These are phyloP conservation scores for Nelumbo lutea DNA, from an alignment of 164 flowering plant genomes.

Conservation along the genomic window DNA sequence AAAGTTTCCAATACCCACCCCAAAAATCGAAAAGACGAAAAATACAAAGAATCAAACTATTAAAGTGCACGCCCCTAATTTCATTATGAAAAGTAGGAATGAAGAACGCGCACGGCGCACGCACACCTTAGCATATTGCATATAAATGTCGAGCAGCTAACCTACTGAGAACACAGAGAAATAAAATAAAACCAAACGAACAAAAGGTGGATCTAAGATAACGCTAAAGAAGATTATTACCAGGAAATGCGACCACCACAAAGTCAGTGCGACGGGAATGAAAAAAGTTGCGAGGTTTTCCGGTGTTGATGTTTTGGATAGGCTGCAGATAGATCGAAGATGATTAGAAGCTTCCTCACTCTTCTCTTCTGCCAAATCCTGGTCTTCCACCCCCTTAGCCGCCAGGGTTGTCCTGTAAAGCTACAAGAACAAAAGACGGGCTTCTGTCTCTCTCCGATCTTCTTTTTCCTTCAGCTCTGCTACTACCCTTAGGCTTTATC, in stretches of 20 bases:
- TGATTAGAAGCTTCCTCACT: neutral
- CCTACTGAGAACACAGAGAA: too few relatives aligned
- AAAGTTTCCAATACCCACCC: slow-evolving; percentile 8
- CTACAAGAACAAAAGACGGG: neutral
- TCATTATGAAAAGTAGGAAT: neutral
- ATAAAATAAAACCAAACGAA: neutral
- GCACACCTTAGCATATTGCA: too few relatives aligned
- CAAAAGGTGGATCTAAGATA: neutral
- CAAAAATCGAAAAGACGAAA: slow-evolving; percentile 9
- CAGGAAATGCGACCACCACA: neutral
- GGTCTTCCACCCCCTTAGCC: neutral
- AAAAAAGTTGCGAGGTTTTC: neutral
- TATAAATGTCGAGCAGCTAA: too few relatives aligned
- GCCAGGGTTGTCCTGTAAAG: neutral
- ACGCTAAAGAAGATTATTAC: neutral
- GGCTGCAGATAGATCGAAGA: neutral
- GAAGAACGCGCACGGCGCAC: neutral
- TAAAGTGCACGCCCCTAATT: neutral
- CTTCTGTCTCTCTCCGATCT: too few relatives aligned
- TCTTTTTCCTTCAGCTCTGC: too few relatives aligned
- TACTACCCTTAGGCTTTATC: too few relatives aligned
- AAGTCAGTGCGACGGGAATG: neutral
- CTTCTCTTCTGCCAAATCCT: neutral
- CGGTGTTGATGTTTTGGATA: neutral
- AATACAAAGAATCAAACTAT: neutral